Evolutionary conservation across 2,329 filamentous ascomycete genomes (phyloP).

Genomic region (Colletotrichum karsti): DNA sequence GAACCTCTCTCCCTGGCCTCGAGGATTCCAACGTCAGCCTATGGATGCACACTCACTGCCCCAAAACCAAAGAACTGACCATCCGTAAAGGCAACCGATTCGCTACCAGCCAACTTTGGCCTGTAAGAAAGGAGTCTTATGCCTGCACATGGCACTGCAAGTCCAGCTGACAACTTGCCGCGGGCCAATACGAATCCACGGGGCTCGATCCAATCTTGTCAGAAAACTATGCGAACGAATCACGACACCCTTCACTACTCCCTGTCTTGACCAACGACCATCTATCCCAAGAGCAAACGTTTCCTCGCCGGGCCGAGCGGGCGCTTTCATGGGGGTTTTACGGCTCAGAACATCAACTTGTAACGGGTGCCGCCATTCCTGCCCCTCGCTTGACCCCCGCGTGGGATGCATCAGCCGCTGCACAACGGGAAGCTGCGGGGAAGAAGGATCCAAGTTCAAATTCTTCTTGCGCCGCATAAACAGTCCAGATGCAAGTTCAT

Average conservation of each 20-base stretch:
- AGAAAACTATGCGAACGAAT: neutral
- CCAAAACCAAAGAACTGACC: neutral
- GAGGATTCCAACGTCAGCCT: neutral
- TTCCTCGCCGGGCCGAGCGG: neutral
- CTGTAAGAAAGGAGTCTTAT: neutral
- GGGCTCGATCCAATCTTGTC: neutral
- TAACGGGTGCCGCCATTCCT: neutral
- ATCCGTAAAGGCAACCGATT: neutral
- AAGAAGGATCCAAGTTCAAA: neutral
- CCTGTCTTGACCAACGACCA: neutral
- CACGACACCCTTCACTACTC: neutral
- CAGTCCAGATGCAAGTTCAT: no score
- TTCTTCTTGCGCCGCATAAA: neutral
- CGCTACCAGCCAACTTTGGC: neutral
- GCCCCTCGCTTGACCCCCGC: neutral
- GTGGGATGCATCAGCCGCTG: neutral
- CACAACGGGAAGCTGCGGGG: neutral
- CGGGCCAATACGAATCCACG: neutral
- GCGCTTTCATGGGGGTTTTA: neutral
- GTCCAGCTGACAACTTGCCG: neutral
- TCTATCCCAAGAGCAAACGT: neutral
- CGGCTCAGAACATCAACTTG: neutral
- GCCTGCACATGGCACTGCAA: no score
- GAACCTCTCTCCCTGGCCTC: neutral
- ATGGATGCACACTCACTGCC: no score